Evolutionary conservation across 768 basidiomycete genomes (phyloP).

Genomic region (Podaxis sp.): DNA sequence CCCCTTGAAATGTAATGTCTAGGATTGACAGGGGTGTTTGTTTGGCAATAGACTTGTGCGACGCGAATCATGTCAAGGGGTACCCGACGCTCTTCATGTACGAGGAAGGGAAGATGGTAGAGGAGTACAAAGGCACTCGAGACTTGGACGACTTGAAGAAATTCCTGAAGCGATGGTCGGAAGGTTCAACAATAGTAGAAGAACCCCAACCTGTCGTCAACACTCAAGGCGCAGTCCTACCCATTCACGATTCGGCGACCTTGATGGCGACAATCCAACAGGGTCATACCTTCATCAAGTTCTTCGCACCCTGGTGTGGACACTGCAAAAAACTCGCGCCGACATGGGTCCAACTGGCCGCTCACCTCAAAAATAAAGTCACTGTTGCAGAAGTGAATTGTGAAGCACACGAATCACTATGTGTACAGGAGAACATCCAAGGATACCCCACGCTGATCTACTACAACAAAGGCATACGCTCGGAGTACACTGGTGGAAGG

Average conservation of each 20-base stretch:
- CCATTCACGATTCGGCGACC: constrained; percentile 30
- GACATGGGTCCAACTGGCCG: constrained; percentile 75
- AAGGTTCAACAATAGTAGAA: neutral
- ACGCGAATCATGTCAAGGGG: constrained; percentile 60
- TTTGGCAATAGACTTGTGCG: constrained; percentile 69
- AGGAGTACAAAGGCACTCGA: constrained; percentile 55
- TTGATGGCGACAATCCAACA: constrained; percentile 39
- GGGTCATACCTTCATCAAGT: constrained; percentile 56
- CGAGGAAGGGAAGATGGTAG: constrained; percentile 59
- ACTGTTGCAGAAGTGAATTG: constrained; percentile 89
- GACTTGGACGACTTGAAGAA: constrained; percentile 52
- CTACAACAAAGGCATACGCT: constrained; percentile 55
- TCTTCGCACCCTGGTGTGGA: constrained; percentile 95
- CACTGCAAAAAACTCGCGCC: constrained; percentile 96
- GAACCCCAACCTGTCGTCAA: constrained; percentile 30
- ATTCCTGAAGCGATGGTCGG: constrained; percentile 49
- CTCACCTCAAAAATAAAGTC: constrained; percentile 65
- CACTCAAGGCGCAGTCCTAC: constrained; percentile 35
- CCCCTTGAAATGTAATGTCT: neutral
- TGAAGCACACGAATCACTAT: constrained; percentile 69
- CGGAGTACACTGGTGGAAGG: constrained; percentile 76
- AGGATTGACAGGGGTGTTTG: neutral
- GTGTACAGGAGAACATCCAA: constrained; percentile 60
- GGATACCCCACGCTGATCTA: constrained; percentile 87
- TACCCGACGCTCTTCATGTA: constrained; percentile 82